Percentiles rank a stretch among this genome's conserved stretches.
phyloP scores from a whole-genome alignment of 139 green algal genomes.

The Microglena sp. region DNA sequence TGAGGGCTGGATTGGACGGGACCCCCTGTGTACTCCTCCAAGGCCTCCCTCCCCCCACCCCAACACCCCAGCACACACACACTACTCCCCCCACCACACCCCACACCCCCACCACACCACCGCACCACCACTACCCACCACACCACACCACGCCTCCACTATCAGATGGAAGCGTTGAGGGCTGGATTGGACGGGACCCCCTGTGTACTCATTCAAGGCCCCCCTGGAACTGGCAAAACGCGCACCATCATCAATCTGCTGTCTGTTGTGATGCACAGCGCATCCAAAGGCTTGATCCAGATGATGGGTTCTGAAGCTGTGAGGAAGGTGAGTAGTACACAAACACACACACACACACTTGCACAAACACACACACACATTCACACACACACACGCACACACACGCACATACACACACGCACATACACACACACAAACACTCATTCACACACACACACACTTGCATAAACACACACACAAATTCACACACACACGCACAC shows the following conservation, averaged over 20 bases:
- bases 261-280: constrained; percentile 75
- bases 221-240: constrained; percentile 82
- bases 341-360: not conserved
- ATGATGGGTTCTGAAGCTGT: not conserved
- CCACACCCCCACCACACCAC: no score
- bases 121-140: no score
- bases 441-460: not conserved
- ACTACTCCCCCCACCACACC: no score
- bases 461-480: not conserved
- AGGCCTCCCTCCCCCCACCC: no score
- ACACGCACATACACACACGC: not conserved
- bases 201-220: constrained; percentile 73
- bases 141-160: no score
- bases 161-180: no score
- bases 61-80: no score
- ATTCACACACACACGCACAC: not conserved
- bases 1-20: no score
- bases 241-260: constrained; percentile 79
- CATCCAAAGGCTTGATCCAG: constrained; percentile 31
- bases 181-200: constrained; percentile 56
- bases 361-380: not conserved
- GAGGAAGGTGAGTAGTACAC: not conserved
- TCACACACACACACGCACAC: not conserved
- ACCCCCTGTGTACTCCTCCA: no score
- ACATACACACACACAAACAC: not conserved